Evolutionary conservation across 257 asterid genomes (phyloP), one percentile per base, ranked within the genome.

Genomic region (Solanum tacnaense): DNA sequence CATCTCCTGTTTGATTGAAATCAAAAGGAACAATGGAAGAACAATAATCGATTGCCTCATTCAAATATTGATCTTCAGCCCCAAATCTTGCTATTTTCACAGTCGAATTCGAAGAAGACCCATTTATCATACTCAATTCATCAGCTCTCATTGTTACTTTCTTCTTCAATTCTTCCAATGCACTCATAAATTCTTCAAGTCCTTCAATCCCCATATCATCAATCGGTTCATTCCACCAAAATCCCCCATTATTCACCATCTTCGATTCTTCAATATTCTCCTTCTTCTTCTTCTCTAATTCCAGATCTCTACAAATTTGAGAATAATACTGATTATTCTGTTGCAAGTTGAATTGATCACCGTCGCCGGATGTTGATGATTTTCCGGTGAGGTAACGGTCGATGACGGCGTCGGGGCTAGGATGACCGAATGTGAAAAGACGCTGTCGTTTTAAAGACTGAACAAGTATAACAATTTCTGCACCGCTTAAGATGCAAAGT

Each of bases 161-260:
- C 46, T 72, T 84, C 86, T 79, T 87, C 91, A 94, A 46, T 20
- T n/a, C 86, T 20, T 87, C 92, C 90, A 93, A 32, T 3, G 91
- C 90, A 20, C 70, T 83, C 27, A 31, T 52, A 31, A 81, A 92
- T 9, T 87, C 92, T 88, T 93, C 92, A 84, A 94, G 91, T 73
- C 92, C 93, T 25, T 90, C 90, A 84, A 93, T 5, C n/a, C 86
- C 92, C 92, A 89, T 21, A 5, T 86, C 68, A 21, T 91, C 93
- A 38, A 87, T 68, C 11, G 89, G 87, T 20, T 85, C 84, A 25
- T 91, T 89, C 95, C 94, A 92, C 95, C 94, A 93, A 31, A 23
- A 86, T 3, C 15, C 90, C 20, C 23, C 44, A 13, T 15, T 84
- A 60, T 32, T 72, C 44, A 34, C 27, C 81, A 72, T 16, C 27